phyloP scores from a whole-genome alignment of 495 filamentous ascomycete species.

The Aspergillus sparsus region DNA sequence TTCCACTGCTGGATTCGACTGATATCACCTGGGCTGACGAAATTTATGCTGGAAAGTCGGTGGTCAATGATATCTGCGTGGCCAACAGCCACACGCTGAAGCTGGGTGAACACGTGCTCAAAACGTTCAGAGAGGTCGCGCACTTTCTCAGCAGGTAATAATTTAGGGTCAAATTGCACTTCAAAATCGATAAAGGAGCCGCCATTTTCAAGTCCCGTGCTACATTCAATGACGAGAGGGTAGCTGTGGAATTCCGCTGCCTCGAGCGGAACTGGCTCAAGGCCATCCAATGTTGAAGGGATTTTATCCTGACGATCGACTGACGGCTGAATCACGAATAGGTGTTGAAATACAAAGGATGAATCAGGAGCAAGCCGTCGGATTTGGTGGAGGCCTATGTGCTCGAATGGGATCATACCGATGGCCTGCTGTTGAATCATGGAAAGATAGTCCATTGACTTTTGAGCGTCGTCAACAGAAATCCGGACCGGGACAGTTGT shows the following conservation, averaged over 20 bases:
- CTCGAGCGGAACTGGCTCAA: conserved; percentile 17
- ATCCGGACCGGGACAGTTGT: conserved; percentile 40
- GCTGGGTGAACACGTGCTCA: conserved; percentile 20
- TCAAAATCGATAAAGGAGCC: conserved; percentile 12
- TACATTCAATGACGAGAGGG: conserved; percentile 36
- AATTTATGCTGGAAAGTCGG: not conserved
- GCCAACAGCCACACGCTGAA: conserved; percentile 3
- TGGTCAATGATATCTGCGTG: not conserved
- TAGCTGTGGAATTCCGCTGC: conserved; percentile 37
- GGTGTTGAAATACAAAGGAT: conserved; percentile 6
- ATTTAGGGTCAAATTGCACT: conserved; percentile 14
- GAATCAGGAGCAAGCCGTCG: not conserved
- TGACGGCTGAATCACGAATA: conserved; percentile 15
- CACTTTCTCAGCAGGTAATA: not conserved
- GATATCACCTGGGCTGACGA: conserved; percentile 16
- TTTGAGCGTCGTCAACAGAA: conserved; percentile 26
- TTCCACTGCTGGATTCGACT: conserved; percentile 24
- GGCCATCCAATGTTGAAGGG: conserved; percentile 6
- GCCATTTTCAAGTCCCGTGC: not conserved
- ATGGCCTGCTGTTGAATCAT: conserved; percentile 37
- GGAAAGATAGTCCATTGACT: conserved; percentile 32
- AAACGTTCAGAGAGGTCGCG: conserved; percentile 15
- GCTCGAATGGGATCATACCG: conserved; percentile 21
- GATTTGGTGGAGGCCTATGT: conserved; percentile 20
- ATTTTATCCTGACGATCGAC: conserved; percentile 10